Base-by-base conservation (phyloP, 768 basidiomycete genomes). In the Leccinum aurantiacum region DNA sequence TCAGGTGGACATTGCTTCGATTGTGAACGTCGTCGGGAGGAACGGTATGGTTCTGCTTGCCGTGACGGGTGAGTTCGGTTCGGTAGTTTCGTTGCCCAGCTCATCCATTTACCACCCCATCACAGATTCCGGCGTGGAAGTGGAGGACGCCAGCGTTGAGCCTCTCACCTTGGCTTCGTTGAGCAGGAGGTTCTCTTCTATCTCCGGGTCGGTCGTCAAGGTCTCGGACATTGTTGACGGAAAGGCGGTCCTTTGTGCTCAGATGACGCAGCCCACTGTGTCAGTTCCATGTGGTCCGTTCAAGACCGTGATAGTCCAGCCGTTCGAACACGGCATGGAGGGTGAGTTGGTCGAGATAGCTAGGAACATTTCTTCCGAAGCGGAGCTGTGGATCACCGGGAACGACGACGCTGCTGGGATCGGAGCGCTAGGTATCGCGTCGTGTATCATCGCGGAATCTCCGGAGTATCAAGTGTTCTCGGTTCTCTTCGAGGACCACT, bases 331-430 rank as follows among this genome's bases (percentile, higher is more conserved):
- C 46, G 66, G 68, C 15, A 53, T 54, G 19, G 71, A 73, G 52
- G 70, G 66, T 5, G 63, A 73, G 14, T 63, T 72, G 11, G 38
- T 71, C 15, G 71, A 73, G 19, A 63, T 73, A 13, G 68, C 61
- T 1, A 66, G 61, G 44, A 65, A 67, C 54, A 55, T 73, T 15
- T 59, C 68, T 24, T 63, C 63, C 1, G 71, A 71, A 25, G 64
- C 67, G 2, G 71, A 72, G 24, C 19, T 72, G 3, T 72, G 71
- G 71, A 64, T 72, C 54, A 69, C 63, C 2, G 70, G 69, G 5
- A 73, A 72, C 33, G 71, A 72, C 38, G 65, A 73, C 29, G 66
- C 71, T 1, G 69, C 61, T 51, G 71, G 71, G 29, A 72, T 73
- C 15, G 71, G 69, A 11, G 71, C 71, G 17, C 64, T 72, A 14